A percentile compares a stretch with the other conserved stretches of the same genome.
Conservation (phyloP, 1,284 basidiomycete species). For the Marasmius fiardii region DNA sequence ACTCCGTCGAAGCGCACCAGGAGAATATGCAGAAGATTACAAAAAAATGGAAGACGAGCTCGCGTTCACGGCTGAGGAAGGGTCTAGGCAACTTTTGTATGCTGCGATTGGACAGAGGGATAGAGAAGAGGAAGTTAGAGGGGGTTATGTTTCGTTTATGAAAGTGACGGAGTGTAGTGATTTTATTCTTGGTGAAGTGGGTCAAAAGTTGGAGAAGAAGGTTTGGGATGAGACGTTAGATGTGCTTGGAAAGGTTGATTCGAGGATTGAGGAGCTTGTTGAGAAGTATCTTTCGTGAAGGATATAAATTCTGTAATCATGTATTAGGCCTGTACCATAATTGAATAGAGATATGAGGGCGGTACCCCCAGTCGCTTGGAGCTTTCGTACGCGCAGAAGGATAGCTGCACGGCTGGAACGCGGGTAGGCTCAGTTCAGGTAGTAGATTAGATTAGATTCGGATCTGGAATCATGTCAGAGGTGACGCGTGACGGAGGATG, state of each 20-base stretch:
- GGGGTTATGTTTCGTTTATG: slow-evolving; percentile 14
- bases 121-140: slow-evolving; percentile 16
- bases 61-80: slow-evolving; percentile 35
- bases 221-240: slow-evolving; percentile 35
- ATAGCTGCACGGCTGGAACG: no score
- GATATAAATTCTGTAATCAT: no score
- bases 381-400: no score
- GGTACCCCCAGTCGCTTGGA: no score
- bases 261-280: not conserved
- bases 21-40: slow-evolving; percentile 16
- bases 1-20: slow-evolving; percentile 26
- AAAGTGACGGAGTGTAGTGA: slow-evolving; percentile 16
- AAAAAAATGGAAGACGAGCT: slow-evolving; percentile 21
- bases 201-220: slow-evolving; percentile 32
- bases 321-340: no score
- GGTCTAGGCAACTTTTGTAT: slow-evolving; percentile 38
- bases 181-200: slow-evolving; percentile 30
- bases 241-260: not conserved
- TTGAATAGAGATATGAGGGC: no score
- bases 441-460: no score
- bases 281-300: not conserved
- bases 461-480: no score
- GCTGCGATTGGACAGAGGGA: slow-evolving; percentile 31
- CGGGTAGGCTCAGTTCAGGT: no score
- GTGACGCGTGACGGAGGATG: no score